Evolutionary conservation across 2,329 filamentous ascomycete genomes (phyloP), one percentile per base, ranked within the genome.

Genomic region (Neonectria sp.): DNA sequence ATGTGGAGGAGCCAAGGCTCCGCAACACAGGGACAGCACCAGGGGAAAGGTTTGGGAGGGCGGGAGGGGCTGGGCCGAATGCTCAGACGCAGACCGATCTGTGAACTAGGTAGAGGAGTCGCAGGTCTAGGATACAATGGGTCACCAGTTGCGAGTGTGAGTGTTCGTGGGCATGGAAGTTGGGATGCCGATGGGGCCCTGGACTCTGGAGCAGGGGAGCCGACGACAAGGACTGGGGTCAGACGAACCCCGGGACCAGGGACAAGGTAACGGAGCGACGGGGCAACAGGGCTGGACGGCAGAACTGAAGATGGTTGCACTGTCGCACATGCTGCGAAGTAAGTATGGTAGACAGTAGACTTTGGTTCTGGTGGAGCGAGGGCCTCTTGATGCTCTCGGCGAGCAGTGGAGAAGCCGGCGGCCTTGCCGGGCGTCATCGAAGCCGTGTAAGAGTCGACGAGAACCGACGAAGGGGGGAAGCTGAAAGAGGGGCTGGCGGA

Each of bases 51-150:
- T 70, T 75, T 74, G 72, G 68, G 66, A 71, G 72, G 63, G 68
- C 66, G 74, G 74, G 65, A 74, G 74, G 75, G 70, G 68, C 72
- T 75, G 68, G 65, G 68, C 75, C 73, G 71, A 68, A 69, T 71
- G 70, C 49, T 73, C 63, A 62, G 71, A 71, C 73, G 68, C 72
- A 74, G 74, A 76, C 74, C 70, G 73, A 74, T 76, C 72, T 75
- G 65, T 72, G 68, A 73, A 72, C 70, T 73, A 70, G 71, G 63
- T 67, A 73, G 74, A 76, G 74, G 71, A 70, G 73, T 69, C 71
- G 68, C 63, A 70, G 69, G 70, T 60, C 73, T 59, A 53, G 71
- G 71, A 68, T 68, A 62, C 60, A 61, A 68, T 66, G 71, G 65
- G 65, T 56, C 67, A 46, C 68, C 51, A 60, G 68, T 69, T 73